These are phyloP conservation scores for Physcomitrium patens DNA, from an alignment of 225 moss, liverwort and hornwort genomes.

Conservation along the genomic window DNA sequence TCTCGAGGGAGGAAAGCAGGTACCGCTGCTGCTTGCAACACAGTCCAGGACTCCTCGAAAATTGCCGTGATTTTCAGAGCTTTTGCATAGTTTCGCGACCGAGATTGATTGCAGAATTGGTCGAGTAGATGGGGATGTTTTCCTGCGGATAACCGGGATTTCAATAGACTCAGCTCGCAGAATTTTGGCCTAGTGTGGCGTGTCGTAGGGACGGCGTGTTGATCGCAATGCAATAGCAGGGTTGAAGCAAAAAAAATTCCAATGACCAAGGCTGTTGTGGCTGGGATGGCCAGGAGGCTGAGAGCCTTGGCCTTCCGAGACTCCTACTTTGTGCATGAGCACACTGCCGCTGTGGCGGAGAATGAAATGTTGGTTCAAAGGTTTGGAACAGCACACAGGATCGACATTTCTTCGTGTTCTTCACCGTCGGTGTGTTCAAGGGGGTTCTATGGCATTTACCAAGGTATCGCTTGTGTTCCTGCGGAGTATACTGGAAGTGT, in stretches of 20 bases:
- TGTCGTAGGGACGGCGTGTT: not conserved
- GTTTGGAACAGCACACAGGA: not conserved
- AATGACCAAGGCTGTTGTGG: slow-evolving; percentile 35
- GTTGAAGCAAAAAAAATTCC: not conserved
- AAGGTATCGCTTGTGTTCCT: not conserved
- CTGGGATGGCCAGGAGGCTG: slow-evolving; percentile 29
- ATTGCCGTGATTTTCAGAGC: not conserved
- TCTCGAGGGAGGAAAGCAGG: not conserved
- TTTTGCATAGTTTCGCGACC: not conserved
- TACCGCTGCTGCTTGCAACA: not conserved
- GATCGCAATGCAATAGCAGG: slow-evolving; percentile 10
- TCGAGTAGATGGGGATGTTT: not conserved
- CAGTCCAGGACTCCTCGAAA: not conserved
- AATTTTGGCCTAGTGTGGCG: not conserved
- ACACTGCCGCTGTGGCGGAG: not conserved
- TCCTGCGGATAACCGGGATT: not conserved
- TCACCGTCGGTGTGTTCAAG: not conserved
- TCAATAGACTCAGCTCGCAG: not conserved
- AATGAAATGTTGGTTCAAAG: not conserved
- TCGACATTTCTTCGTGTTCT: not conserved
- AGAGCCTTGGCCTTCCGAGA: slow-evolving; percentile 5
- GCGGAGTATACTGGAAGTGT: not conserved
- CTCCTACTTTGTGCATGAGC: slow-evolving; percentile 10
- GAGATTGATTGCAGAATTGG: not conserved
- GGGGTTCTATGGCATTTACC: not conserved